Conservation (phyloP, 352 stramenopile species). For the Pythium coloratum region DNA sequence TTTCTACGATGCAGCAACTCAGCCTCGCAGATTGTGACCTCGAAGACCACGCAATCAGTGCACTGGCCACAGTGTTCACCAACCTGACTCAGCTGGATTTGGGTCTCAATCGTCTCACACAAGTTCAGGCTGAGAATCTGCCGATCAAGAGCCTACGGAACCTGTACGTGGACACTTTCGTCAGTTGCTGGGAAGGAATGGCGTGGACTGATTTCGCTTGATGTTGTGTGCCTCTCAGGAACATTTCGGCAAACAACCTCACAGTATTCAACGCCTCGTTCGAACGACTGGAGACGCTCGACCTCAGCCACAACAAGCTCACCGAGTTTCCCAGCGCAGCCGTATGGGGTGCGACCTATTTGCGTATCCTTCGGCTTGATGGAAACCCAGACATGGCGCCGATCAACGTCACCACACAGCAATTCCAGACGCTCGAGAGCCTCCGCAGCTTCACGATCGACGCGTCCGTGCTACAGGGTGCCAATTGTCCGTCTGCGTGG, state of each 20-base stretch:
- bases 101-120: neutral
- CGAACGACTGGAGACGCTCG: neutral
- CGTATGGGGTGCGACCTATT: slow-evolving; percentile 2
- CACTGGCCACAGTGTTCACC: neutral
- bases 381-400: slow-evolving; percentile 9
- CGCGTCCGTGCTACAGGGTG: neutral
- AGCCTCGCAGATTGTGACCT: slow-evolving; percentile 5
- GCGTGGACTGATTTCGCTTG: neutral
- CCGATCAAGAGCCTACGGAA: neutral
- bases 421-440: slow-evolving; percentile 8
- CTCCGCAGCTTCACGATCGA: slow-evolving; percentile 7
- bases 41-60: neutral
- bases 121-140: neutral
- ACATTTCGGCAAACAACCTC: slow-evolving; percentile 11
- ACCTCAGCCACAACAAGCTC: slow-evolving; percentile 19
- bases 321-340: neutral
- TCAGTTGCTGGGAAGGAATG: neutral
- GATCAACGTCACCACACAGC: slow-evolving; percentile 6
- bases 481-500: neutral
- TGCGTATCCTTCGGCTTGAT: slow-evolving; percentile 7
- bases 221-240: neutral
- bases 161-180: neutral
- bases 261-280: neutral
- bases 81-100: slow-evolving; percentile 14
- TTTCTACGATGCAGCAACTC: neutral